Conservation (phyloP, 371 early-diverging fungal genomes). For the Lichtheimia ornata region DNA sequence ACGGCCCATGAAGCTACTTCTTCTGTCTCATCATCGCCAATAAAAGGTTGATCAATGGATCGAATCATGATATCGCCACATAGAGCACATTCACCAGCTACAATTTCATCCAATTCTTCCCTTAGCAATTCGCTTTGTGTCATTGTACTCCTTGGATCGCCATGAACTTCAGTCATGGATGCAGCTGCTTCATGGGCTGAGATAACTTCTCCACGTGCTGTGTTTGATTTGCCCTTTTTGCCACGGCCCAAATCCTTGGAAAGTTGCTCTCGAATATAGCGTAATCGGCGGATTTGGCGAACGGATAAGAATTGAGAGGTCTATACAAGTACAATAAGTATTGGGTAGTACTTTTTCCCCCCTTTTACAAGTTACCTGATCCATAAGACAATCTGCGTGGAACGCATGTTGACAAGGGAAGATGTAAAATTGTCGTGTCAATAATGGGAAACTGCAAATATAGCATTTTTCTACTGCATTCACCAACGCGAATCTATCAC, state of each 20-base stretch:
- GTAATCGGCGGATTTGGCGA: slow-evolving; percentile 39
- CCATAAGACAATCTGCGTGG: slow-evolving; percentile 87
- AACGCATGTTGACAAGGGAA: slow-evolving; percentile 96
- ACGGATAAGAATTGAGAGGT: slow-evolving; percentile 32
- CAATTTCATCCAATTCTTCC: slow-evolving; percentile 80
- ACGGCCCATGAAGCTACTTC: slow-evolving; percentile 57
- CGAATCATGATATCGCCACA: slow-evolving; percentile 91
- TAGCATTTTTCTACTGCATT: slow-evolving; percentile 82
- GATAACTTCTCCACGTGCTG: slow-evolving; percentile 30
- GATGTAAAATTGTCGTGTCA: slow-evolving; percentile 87
- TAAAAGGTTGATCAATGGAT: slow-evolving; percentile 75
- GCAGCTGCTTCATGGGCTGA: slow-evolving; percentile 24
- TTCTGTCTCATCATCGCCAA: slow-evolving; percentile 57
- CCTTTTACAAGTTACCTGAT: slow-evolving; percentile 44
- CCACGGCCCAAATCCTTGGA: slow-evolving; percentile 32
- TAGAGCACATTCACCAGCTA: slow-evolving; percentile 83
- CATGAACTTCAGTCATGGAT: not conserved
- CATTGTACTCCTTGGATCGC: not conserved
- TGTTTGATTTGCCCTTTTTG: slow-evolving; percentile 3
- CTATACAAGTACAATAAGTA: slow-evolving; percentile 20
- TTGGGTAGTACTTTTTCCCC: not conserved
- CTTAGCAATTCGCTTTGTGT: slow-evolving; percentile 44
- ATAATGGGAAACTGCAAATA: slow-evolving; percentile 72
- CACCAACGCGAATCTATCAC: slow-evolving; percentile 72
- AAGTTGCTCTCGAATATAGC: slow-evolving; percentile 61